Base-by-base conservation (phyloP, 2,329 filamentous ascomycete genomes). In the Arthroderma sp. region DNA sequence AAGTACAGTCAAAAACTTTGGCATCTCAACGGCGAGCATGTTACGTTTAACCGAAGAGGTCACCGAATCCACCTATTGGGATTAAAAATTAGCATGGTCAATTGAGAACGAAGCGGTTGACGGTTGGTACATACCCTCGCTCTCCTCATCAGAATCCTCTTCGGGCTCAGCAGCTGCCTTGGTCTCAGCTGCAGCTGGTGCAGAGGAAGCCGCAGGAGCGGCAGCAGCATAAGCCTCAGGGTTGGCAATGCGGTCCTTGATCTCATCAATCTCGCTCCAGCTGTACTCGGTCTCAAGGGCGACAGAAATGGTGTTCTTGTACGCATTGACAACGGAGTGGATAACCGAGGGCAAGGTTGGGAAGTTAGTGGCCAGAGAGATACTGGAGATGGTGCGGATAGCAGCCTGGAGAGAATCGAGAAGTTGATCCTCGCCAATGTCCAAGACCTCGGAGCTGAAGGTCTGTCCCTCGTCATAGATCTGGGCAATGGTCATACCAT, bases 241-340 rank as follows among this genome's bases (percentile, higher is more conserved):
- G 80, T 98, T 96, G 73, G 86, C 86, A 62, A 98, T 95, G 68
- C 91, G 87, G 75, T 98, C 91, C 84, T 98, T 98, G 74, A 98
- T 83, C 73, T 94, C 78, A 63, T 93, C 81, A 63, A 98, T 94
- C 71, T 85, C 86, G 61, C 88, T 81, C 89, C 91, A 98, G 71
- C 80, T 82, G 77, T 82, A 83, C 57, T 94, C 88, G 59, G 85
- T 95, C 71, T 81, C 78, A 61, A 98, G 68, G 61, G 91, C 93
- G 61, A 95, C 80, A 56, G 91, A 77, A 49, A 67, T 54, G 57
- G 96, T 74, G 56, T 84, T 73, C 87, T 98, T 98, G 85, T 98
- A 98, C 62, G 75, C 69, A 80, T 96, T 98, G 78, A 96, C 77
- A 56, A 98, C 60, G 56, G 86, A 94, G 84, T 98, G 91, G 61